Evolutionary conservation across 2,329 filamentous ascomycete genomes (phyloP).

Genomic region (Fusarium verticillioides): DNA sequence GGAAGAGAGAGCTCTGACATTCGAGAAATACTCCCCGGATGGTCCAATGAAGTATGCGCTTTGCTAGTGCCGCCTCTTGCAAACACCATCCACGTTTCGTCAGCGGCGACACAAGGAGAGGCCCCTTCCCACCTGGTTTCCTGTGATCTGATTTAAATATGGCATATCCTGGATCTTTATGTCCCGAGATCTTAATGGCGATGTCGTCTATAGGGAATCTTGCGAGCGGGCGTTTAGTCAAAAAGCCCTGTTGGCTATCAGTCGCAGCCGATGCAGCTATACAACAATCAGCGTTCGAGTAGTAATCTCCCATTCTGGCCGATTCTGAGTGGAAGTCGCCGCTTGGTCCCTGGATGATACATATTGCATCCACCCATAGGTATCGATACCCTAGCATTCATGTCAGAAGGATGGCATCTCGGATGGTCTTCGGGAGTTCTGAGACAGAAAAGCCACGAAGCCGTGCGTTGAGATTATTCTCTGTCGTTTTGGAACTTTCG

Average conservation of each 20-base stretch:
- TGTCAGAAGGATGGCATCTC: not conserved
- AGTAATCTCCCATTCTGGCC: not conserved
- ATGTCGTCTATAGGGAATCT: not conserved
- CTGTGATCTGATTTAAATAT: too few species aligned
- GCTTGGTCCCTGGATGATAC: accelerated
- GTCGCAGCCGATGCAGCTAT: accelerated
- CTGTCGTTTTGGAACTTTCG: not conserved
- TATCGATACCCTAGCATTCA: not conserved
- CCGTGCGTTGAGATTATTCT: accelerated
- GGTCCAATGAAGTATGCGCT: not conserved
- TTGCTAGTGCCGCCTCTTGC: not conserved
- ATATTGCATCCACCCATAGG: not conserved
- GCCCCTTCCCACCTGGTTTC: accelerated
- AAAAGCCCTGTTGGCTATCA: not conserved
- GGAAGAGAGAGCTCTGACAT: not conserved
- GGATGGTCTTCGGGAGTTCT: not conserved
- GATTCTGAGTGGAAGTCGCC: not conserved
- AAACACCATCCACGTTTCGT: not conserved
- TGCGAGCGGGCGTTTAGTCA: not conserved
- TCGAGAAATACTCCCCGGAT: accelerated
- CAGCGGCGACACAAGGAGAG: not conserved
- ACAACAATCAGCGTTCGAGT: accelerated
- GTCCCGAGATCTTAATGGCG: not conserved
- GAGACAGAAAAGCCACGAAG: accelerated
- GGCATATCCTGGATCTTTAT: too few species aligned